A percentile compares a stretch with the other conserved stretches of the same genome.
Evolutionary conservation across 2,329 filamentous ascomycete species (phyloP).

Genomic region (Fusarium buharicum): DNA sequence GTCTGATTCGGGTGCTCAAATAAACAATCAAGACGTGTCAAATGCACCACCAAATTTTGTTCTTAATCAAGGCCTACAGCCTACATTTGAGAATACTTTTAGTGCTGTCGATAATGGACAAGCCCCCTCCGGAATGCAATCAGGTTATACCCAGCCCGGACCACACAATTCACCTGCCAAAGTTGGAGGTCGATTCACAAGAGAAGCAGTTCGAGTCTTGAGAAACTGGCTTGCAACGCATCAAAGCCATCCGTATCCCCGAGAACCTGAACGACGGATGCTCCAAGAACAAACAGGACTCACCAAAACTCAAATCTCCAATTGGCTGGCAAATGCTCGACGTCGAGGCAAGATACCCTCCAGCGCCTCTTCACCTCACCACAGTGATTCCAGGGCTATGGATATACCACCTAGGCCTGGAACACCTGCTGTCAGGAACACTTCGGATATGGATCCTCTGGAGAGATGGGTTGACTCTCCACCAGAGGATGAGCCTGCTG

Average conservation of each 20-base stretch:
- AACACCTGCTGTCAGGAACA: constrained; percentile 51
- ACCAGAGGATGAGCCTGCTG: constrained; percentile 48
- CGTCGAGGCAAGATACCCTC: constrained; percentile 74
- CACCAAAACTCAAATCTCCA: constrained; percentile 81
- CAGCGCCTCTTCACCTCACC: constrained; percentile 25
- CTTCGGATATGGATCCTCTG: constrained; percentile 41
- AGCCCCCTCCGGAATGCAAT: background rate
- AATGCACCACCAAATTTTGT: background rate
- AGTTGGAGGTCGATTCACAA: constrained; percentile 61
- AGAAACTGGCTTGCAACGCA: constrained; percentile 84
- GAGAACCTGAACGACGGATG: constrained; percentile 80
- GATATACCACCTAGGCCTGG: constrained; percentile 63
- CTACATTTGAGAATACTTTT: constrained; percentile 6
- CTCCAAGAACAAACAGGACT: constrained; percentile 80
- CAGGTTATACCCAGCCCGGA: background rate
- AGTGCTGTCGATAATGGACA: background rate
- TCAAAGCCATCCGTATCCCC: constrained; percentile 82
- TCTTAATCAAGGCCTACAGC: background rate
- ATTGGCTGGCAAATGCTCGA: constrained; percentile 89
- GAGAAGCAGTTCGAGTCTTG: constrained; percentile 77
- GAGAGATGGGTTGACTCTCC: constrained; percentile 50
- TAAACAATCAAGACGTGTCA: background rate
- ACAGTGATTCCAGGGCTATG: constrained; percentile 53
- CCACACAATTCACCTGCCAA: constrained; percentile 25
- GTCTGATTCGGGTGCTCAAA: constrained; percentile 18